These are phyloP conservation scores for Candida oleophila DNA, from an alignment of 805 yeast genomes.

Conservation along the genomic window DNA sequence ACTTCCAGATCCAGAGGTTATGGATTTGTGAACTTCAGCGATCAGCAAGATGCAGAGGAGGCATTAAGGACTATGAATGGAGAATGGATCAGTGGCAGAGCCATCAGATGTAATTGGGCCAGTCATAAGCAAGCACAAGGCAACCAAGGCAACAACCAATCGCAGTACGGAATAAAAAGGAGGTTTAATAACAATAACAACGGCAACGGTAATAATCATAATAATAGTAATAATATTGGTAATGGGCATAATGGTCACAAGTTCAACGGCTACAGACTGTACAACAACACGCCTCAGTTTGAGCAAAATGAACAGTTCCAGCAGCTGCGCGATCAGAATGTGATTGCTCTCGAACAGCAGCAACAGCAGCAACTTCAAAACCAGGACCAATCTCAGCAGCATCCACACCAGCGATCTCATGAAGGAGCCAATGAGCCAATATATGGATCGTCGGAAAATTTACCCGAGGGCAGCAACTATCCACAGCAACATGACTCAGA, in stretches of 20 bases:
- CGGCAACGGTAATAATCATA: constrained; percentile 12
- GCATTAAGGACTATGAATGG: constrained; percentile 79
- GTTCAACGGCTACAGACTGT: constrained; percentile 6
- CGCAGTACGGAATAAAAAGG: constrained; percentile 5
- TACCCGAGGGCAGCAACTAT: not conserved
- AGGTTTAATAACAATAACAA: constrained; percentile 14
- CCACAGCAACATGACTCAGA: not conserved
- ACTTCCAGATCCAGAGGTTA: constrained; percentile 90
- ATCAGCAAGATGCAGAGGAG: constrained; percentile 65
- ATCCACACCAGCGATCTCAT: constrained; percentile 11
- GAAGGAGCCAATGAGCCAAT: constrained; percentile 3
- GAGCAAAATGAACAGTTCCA: constrained; percentile 1
- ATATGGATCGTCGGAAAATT: not conserved
- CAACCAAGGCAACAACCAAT: constrained; percentile 1
- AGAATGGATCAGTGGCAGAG: constrained; percentile 65
- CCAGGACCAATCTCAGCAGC: constrained; percentile 7
- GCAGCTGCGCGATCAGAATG: not conserved
- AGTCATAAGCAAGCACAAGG: constrained; percentile 53
- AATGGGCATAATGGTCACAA: constrained; percentile 10
- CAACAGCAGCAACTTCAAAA: constrained; percentile 12
- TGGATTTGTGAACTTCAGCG: constrained; percentile 79
- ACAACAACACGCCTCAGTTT: constrained; percentile 4
- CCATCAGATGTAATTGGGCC: constrained; percentile 88
- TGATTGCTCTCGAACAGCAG: constrained; percentile 10
- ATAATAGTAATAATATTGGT: constrained; percentile 11